Conservation (phyloP, 2,329 filamentous ascomycete genomes). For the Ustilaginoidea virens region DNA sequence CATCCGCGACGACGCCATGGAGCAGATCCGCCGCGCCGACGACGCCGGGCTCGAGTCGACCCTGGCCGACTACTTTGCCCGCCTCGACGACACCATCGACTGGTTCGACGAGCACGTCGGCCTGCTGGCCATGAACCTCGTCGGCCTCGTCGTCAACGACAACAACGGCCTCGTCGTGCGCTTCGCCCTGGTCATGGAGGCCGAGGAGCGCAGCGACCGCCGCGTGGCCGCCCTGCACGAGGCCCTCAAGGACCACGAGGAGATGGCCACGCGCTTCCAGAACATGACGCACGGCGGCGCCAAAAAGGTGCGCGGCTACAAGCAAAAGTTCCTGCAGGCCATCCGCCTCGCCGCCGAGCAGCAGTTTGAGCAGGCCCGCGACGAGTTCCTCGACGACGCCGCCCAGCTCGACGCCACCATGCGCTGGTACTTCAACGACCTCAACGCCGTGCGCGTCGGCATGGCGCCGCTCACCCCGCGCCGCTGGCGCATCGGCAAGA, state of each 20-base stretch:
- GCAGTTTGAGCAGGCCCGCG: conserved; percentile 57
- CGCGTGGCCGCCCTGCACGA: conserved; percentile 84
- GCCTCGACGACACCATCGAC: conserved; percentile 73
- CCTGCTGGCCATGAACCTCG: conserved; percentile 75
- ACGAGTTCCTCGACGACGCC: conserved; percentile 71
- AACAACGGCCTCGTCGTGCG: conserved; percentile 84
- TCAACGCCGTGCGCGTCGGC: conserved; percentile 85
- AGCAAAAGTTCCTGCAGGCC: conserved; percentile 80
- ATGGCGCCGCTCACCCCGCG: conserved; percentile 87
- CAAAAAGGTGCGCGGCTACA: conserved; percentile 86
- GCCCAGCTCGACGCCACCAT: conserved; percentile 71
- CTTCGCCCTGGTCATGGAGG: conserved; percentile 81
- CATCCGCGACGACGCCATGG: conserved; percentile 90
- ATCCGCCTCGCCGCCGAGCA: conserved; percentile 59
- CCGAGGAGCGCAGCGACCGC: conserved; percentile 92
- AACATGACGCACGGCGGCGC: conserved; percentile 89
- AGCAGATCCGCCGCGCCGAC: conserved; percentile 72
- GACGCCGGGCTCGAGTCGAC: conserved; percentile 65
- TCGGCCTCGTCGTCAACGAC: conserved; percentile 70
- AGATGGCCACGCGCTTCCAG: conserved; percentile 85
- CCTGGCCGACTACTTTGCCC: conserved; percentile 76
- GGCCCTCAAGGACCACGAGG: conserved; percentile 87
- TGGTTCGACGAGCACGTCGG: conserved; percentile 95
- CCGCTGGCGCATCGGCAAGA: conserved; percentile 91
- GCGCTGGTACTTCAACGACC: conserved; percentile 95